Percentiles rank a stretch among this genome's conserved stretches.
phyloP scores from a whole-genome alignment of 2,329 filamentous ascomycete genomes.

The Exophiala sideris region DNA sequence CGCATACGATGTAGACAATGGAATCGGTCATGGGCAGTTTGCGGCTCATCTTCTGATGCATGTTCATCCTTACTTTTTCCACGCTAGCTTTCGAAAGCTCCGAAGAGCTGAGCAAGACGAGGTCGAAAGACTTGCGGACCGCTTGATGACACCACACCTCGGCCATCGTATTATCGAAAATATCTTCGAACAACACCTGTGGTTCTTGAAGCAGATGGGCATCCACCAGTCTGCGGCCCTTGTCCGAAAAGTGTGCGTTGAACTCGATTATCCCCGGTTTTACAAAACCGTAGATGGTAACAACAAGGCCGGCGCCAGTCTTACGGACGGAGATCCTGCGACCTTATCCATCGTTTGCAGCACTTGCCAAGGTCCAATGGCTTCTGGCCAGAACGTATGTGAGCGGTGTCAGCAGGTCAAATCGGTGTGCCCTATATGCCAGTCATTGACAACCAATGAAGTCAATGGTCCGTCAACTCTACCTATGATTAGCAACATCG shows the following conservation, averaged over 20 bases:
- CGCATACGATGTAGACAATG: slow-evolving; percentile 34
- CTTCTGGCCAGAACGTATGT: slow-evolving; percentile 17
- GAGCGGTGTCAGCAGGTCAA: slow-evolving; percentile 18
- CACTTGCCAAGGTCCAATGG: slow-evolving; percentile 20
- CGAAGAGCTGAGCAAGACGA: background rate
- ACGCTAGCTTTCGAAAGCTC: slow-evolving; percentile 19
- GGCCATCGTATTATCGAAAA: slow-evolving; percentile 42
- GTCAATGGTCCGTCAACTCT: background rate
- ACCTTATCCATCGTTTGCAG: slow-evolving; percentile 19
- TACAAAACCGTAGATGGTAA: background rate
- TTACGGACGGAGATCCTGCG: slow-evolving; percentile 10
- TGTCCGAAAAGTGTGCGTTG: slow-evolving; percentile 51
- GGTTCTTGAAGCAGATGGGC: slow-evolving; percentile 46
- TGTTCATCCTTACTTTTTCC: slow-evolving; percentile 42
- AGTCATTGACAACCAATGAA: slow-evolving; percentile 24
- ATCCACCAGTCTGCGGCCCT: slow-evolving; percentile 44
- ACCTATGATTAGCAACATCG: background rate
- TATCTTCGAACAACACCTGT: slow-evolving; percentile 57
- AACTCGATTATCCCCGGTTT: slow-evolving; percentile 20
- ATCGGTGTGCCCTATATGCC: slow-evolving; percentile 51
- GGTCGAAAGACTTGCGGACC: slow-evolving; percentile 20
- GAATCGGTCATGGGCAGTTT: slow-evolving; percentile 46
- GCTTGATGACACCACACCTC: slow-evolving; percentile 40
- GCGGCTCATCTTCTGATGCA: slow-evolving; percentile 47
- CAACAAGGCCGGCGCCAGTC: slow-evolving; percentile 12